Base-by-base conservation (phyloP, 192 early-diverging fungal species). In the Mycoemilia scoparia region DNA sequence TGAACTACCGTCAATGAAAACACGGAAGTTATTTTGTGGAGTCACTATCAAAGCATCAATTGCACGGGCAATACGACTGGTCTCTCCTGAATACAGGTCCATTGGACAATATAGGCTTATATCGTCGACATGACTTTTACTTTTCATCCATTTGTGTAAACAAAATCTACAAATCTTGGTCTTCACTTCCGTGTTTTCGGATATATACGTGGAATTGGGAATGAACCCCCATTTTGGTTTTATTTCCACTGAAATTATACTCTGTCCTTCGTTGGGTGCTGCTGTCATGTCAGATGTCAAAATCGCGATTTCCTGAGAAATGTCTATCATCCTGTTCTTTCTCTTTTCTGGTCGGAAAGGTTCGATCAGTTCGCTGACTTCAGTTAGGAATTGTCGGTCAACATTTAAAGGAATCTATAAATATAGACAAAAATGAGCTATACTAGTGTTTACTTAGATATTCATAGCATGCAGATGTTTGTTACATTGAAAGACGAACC, bases 191-290 rank as follows among this genome's bases (percentile, higher is more conserved):
- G 32, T 43, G 15, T 56, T 39, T 1, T 38, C 25, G 0, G 49
- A 36, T 9, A 77, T 56, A 13, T 37, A 43, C 17, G 34, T 10
- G 2, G 73, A 66, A 7, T 22, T 39, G 7, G 74, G 66, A 9
- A 82, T 41, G 33, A 76, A 78, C 11, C 73, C 76, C 75, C 78
- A 81, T 36, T 82, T 82, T 34, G 78, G 77, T 68, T 75, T 75
- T 13, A 75, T 54, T 35, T 75, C 73, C 4, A 72, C 49, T 2
- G 64, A 51, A 5, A 66, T 31, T 11, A 24, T 14, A 2, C 12
- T 15, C 32, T 8, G 33, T 4, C 24, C 24, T 21, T 9, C 12
- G 39, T 32, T 5, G 38, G 12, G 32, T 13, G 31, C 13, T 12
- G 19, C 24, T 3, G 29, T 58, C 39, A 70, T 51, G 39, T 73